Percentiles rank a stretch among this genome's conserved stretches.
Conservation (phyloP, 2,329 filamentous ascomycete species). For the Rasamsonia emersonii region DNA sequence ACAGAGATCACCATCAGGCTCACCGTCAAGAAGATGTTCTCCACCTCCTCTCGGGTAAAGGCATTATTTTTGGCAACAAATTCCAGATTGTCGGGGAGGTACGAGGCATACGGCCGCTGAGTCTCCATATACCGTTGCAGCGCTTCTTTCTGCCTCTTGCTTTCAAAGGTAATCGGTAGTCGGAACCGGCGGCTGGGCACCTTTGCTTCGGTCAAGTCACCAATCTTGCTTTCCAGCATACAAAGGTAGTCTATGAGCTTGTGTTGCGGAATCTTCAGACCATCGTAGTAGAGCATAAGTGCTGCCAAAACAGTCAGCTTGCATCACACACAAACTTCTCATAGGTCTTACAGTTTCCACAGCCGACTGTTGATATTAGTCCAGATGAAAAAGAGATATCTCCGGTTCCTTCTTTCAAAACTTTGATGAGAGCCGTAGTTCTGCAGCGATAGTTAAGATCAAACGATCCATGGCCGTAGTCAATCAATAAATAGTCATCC, state of each 20-base stretch:
- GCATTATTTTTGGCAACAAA: slow-evolving; percentile 51
- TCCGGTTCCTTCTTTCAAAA: slow-evolving; percentile 27
- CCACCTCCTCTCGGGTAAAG: slow-evolving; percentile 40
- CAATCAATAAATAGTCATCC: slow-evolving; percentile 48
- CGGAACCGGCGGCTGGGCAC: slow-evolving; percentile 38
- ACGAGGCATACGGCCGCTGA: slow-evolving; percentile 52
- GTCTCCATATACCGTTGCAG: slow-evolving; percentile 54
- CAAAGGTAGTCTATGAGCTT: slow-evolving; percentile 30
- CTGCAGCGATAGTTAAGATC: slow-evolving; percentile 51
- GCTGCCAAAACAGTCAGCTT: slow-evolving; percentile 19
- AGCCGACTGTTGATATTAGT: no score
- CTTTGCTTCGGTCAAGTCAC: slow-evolving; percentile 31
- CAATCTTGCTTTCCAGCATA: slow-evolving; percentile 29
- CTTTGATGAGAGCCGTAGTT: slow-evolving; percentile 45
- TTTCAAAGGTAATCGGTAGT: slow-evolving; percentile 38
- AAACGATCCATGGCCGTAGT: slow-evolving; percentile 49
- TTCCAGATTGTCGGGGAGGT: slow-evolving; percentile 53
- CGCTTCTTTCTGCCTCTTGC: slow-evolving; percentile 37
- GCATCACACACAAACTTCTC: no score
- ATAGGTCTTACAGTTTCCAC: slow-evolving; percentile 30
- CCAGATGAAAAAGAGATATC: slow-evolving; percentile 30
- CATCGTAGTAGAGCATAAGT: slow-evolving; percentile 39
- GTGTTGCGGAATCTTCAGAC: slow-evolving; percentile 28
- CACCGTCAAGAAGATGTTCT: slow-evolving; percentile 43
- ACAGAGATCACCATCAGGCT: slow-evolving; percentile 46